These are phyloP conservation scores for Yamadazyma songkhlaensis DNA, from an alignment of 1,139 yeast species.

Conservation along the genomic window DNA sequence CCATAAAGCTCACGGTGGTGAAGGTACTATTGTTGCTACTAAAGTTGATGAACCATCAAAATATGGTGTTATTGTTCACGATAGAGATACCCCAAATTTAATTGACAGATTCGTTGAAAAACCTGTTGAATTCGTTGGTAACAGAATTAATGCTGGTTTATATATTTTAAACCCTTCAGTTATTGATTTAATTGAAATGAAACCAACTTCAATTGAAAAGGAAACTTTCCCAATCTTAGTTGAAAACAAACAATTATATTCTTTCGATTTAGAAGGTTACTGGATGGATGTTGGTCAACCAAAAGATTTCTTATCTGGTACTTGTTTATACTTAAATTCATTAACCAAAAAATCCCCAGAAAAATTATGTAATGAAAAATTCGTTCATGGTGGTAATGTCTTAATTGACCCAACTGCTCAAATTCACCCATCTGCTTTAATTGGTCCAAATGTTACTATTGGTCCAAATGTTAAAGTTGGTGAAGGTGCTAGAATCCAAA, in stretches of 20 bases:
- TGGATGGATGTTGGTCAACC: constrained; percentile 99
- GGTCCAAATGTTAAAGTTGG: constrained; percentile 97
- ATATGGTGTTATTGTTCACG: constrained; percentile 99
- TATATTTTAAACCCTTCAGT: constrained; percentile 96
- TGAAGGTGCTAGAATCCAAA: constrained; percentile 97
- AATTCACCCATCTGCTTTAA: constrained; percentile 88
- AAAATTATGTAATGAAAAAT: constrained; percentile 63
- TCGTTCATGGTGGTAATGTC: constrained; percentile 83
- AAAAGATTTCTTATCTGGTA: constrained; percentile 97
- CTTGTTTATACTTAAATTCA: constrained; percentile 87
- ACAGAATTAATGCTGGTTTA: constrained; percentile 96
- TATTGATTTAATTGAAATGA: constrained; percentile 92
- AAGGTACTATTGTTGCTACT: constrained; percentile 98
- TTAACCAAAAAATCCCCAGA: constrained; percentile 77
- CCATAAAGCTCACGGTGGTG: constrained; percentile 96
- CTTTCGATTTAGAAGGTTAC: constrained; percentile 97
- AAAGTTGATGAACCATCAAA: constrained; percentile 99
- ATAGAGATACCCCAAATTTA: constrained; percentile 86
- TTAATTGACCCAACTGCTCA: constrained; percentile 93
- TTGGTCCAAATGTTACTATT: constrained; percentile 97
- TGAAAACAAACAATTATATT: constrained; percentile 82
- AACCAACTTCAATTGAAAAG: constrained; percentile 98
- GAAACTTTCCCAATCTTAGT: constrained; percentile 98
- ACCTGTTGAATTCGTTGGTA: constrained; percentile 98
- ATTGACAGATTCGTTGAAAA: constrained; percentile 99